These are phyloP conservation scores for Vicia villosa DNA, from an alignment of 306 rosid genomes.

Conservation along the genomic window DNA sequence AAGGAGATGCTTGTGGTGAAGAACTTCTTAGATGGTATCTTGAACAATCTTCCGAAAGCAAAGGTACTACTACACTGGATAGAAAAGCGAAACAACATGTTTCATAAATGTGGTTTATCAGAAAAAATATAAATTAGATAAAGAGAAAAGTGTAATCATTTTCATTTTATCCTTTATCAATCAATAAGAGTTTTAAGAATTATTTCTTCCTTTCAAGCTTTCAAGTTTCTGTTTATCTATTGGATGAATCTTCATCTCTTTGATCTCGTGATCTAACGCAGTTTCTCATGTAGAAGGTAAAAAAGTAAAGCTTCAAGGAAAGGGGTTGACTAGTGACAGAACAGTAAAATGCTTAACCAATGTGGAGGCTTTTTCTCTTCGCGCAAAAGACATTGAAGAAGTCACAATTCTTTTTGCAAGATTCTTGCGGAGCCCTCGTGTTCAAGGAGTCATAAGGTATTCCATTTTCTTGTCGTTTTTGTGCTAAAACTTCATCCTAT, in stretches of 20 bases:
- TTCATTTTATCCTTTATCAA: not conserved
- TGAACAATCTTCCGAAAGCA: constrained; percentile 72
- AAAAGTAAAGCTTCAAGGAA: constrained; percentile 59
- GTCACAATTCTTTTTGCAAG: constrained; percentile 69
- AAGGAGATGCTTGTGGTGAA: constrained; percentile 87
- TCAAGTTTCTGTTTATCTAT: not conserved
- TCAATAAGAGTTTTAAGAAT: not conserved
- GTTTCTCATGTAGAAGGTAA: constrained; percentile 58
- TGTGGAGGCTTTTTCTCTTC: constrained; percentile 78
- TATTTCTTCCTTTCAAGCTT: not conserved
- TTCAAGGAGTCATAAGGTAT: constrained; percentile 74
- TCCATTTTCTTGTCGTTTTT: not conserved
- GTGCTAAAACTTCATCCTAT: not conserved
- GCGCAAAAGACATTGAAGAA: constrained; percentile 68
- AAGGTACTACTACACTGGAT: constrained; percentile 46
- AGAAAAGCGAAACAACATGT: not conserved
- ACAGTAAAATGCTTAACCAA: constrained; percentile 71
- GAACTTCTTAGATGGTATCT: constrained; percentile 57
- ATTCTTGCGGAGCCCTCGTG: constrained; percentile 66
- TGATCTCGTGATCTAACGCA: not conserved
- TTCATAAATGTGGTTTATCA: not conserved
- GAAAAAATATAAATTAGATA: not conserved
- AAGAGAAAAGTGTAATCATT: not conserved
- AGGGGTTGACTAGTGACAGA: constrained; percentile 42
- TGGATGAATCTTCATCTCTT: not conserved